phyloP scores from a whole-genome alignment of 2,329 filamentous ascomycete species.

The Arachnomyces sp. region DNA sequence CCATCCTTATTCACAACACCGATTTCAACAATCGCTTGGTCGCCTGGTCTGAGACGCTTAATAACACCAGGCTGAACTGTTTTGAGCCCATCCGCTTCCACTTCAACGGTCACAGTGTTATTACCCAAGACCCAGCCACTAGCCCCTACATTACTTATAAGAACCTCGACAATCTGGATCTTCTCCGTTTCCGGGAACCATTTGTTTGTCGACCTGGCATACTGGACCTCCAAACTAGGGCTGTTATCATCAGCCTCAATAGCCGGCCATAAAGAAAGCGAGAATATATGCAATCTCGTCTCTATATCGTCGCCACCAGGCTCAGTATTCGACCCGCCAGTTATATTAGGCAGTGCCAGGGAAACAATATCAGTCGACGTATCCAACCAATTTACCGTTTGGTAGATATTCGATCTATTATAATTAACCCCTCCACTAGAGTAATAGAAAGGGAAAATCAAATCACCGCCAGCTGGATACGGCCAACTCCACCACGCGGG shows the following conservation, averaged over 20 bases:
- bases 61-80: slow-evolving; percentile 29
- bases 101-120: slow-evolving; percentile 25
- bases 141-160: slow-evolving; percentile 30
- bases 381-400: slow-evolving; percentile 33
- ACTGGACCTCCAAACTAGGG: slow-evolving; percentile 25
- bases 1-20: slow-evolving; percentile 27
- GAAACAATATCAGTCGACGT: slow-evolving; percentile 30
- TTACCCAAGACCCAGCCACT: slow-evolving; percentile 24
- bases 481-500: slow-evolving; percentile 34
- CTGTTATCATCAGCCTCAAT: slow-evolving; percentile 6
- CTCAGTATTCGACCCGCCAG: slow-evolving; percentile 20
- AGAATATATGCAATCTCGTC: slow-evolving; percentile 32
- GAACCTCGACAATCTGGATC: slow-evolving; percentile 31
- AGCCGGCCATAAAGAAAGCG: slow-evolving; percentile 27
- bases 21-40: slow-evolving; percentile 30
- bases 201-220: slow-evolving; percentile 34
- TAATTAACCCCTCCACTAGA: slow-evolving; percentile 29
- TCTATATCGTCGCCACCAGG: slow-evolving; percentile 3
- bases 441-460: slow-evolving; percentile 32
- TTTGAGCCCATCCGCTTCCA: slow-evolving; percentile 25
- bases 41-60: slow-evolving; percentile 33
- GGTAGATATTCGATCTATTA: slow-evolving; percentile 34
- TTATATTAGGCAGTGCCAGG: slow-evolving; percentile 29
- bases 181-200: slow-evolving; percentile 33
- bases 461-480: slow-evolving; percentile 33